phyloP scores from a whole-genome alignment of 169 alveolate genomes.

The Plasmodium malariae region DNA sequence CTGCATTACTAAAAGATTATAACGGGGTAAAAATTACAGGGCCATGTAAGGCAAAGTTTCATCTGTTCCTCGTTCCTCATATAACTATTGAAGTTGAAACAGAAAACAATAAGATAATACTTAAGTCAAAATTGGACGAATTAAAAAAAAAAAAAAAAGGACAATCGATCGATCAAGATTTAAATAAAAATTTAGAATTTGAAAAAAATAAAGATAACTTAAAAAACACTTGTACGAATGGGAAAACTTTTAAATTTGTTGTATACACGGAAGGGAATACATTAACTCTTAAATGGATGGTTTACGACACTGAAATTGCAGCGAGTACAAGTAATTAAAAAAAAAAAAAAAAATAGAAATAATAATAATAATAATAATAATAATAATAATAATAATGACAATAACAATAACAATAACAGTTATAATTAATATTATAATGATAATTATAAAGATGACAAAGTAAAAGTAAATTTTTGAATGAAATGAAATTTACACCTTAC shows the following conservation, averaged over 20 bases:
- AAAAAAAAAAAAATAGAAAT: neutral
- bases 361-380: neutral
- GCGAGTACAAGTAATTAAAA: neutral
- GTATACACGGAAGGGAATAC: neutral
- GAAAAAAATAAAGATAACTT: neutral
- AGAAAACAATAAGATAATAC: neutral
- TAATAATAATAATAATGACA: neutral
- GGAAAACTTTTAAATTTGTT: neutral
- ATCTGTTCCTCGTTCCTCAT: conserved; percentile 4
- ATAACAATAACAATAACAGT: neutral
- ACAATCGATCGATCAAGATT: no score
- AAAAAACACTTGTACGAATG: neutral
- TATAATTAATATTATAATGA: neutral
- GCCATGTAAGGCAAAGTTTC: neutral
- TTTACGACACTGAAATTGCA: neutral
- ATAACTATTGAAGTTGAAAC: conserved; percentile 9
- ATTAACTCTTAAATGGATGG: conserved; percentile 22
- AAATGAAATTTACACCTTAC: no score
- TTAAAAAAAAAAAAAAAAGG: no score
- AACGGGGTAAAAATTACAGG: conserved; percentile 29
- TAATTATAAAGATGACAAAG: no score
- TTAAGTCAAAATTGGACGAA: no score
- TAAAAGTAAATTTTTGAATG: no score
- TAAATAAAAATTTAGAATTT: no score
- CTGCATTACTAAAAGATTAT: no score